Conservation (phyloP, 805 yeast genomes). For the Debaryomyces hansenii region DNA sequence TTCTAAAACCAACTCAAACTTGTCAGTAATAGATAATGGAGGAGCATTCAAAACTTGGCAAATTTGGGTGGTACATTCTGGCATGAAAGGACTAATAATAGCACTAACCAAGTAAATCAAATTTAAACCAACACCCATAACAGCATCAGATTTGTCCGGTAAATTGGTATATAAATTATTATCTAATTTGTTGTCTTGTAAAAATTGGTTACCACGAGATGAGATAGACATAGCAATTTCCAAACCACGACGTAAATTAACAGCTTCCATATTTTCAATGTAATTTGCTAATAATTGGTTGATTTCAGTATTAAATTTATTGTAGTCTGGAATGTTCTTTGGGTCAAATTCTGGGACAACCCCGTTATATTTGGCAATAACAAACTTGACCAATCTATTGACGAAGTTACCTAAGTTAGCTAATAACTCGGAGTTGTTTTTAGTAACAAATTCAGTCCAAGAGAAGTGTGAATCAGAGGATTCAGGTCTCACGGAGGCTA, state of each 20-base stretch:
- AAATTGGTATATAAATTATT: slow-evolving; percentile 73
- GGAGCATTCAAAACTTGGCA: slow-evolving; percentile 83
- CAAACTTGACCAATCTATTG: slow-evolving; percentile 89
- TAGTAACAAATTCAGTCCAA: slow-evolving; percentile 93
- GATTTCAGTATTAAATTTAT: slow-evolving; percentile 52
- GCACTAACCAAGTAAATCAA: slow-evolving; percentile 84
- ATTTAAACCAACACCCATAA: slow-evolving; percentile 88
- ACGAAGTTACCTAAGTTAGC: slow-evolving; percentile 97
- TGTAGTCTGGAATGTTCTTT: slow-evolving; percentile 47
- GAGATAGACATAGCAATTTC: slow-evolving; percentile 90
- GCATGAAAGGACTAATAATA: slow-evolving; percentile 85
- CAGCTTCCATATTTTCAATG: slow-evolving; percentile 71
- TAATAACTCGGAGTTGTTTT: slow-evolving; percentile 89
- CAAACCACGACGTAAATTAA: slow-evolving; percentile 82
- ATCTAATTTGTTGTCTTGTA: slow-evolving; percentile 95
- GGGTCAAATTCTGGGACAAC: slow-evolving; percentile 72
- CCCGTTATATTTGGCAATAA: slow-evolving; percentile 86
- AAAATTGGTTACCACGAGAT: slow-evolving; percentile 89
- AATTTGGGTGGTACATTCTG: slow-evolving; percentile 72
- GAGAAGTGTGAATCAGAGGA: slow-evolving; percentile 95
- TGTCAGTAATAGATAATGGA: slow-evolving; percentile 70
- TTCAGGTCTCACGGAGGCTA: slow-evolving; percentile 92
- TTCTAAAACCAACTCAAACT: slow-evolving; percentile 64
- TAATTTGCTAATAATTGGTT: slow-evolving; percentile 61
- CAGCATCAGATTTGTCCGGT: slow-evolving; percentile 86